Conservation (phyloP, 176 grass and related monocot species). For the Carex littledalei region DNA sequence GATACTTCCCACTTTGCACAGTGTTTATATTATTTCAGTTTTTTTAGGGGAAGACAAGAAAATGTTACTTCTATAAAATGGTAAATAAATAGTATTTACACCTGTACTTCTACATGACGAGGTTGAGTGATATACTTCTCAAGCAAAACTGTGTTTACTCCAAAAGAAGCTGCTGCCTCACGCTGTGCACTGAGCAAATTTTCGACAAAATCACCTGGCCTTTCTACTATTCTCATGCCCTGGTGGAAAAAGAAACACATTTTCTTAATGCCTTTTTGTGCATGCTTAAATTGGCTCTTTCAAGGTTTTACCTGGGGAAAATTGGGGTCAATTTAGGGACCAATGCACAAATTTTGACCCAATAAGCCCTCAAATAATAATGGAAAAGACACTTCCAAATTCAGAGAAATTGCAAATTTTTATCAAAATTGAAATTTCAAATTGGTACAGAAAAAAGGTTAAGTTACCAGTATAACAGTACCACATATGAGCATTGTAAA, state of each 20-base stretch:
- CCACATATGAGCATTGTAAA: not conserved
- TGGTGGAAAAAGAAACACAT: slow-evolving; percentile 32
- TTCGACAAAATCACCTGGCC: slow-evolving; percentile 69
- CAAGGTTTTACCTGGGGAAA: not conserved
- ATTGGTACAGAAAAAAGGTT: not conserved
- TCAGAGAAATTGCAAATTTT: not conserved
- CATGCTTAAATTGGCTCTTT: not conserved
- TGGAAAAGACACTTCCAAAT: no score
- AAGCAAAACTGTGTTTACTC: slow-evolving; percentile 67
- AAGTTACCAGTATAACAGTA: not conserved
- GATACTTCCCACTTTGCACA: not conserved
- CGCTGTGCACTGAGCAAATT: slow-evolving; percentile 64
- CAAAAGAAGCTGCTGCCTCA: slow-evolving; percentile 92
- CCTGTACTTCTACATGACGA: slow-evolving; percentile 93
- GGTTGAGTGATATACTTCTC: slow-evolving; percentile 97
- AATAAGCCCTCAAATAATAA: not conserved
- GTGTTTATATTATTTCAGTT: not conserved
- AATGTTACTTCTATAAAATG: not conserved
- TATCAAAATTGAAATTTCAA: not conserved
- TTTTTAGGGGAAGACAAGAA: not conserved
- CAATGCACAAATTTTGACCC: not conserved
- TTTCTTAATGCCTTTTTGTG: not conserved
- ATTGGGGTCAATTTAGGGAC: not conserved
- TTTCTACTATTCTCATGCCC: slow-evolving; percentile 91
- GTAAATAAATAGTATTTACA: slow-evolving; percentile 20